Base-by-base conservation (phyloP, 2,329 filamentous ascomycete genomes). In the Berkeleyomyces basicola region DNA sequence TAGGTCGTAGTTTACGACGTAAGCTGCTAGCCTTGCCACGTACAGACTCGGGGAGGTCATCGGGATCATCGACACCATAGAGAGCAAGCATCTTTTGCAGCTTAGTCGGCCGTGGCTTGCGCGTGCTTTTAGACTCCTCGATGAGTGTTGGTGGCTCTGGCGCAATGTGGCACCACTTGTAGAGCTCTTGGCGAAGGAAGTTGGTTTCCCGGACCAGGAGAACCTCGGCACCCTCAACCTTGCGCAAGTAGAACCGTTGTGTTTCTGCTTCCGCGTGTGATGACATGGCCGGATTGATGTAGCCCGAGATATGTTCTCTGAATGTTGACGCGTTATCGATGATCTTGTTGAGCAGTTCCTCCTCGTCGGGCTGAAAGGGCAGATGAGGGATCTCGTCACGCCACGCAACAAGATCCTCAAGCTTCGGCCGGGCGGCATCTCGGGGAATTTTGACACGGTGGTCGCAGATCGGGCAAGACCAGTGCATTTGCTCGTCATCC, bases 401-500 rank as follows among this genome's bases (percentile, higher is more conserved):
- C 83, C 95, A 93, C 1, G 80, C 76, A 65, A 88, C 79, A 14
- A 99, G 78, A 68, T 97, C 91, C 72, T 99, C 93, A 0, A 99
- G 78, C 73, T 96, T 97, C 0, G 93, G 93, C 37, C 93, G 86
- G 31, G 93, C 90, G 33, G 93, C 93, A 77, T 99, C 93, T 55
- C 93, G 88, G 36, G 93, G 93, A 61, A 99, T 97, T 75, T 92
- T 95, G 70, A 96, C 88, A 16, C 93, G 86, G 84, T 91, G 96
- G 72, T 99, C 93, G 71, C 93, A 99, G 66, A 99, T 95, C 0
- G 93, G 93, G 70, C 93, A 99, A 1, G 92, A 97, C 71, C 96
- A 99, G 7, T 63, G 65, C 40, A 65, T 63, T 72, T 95, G 96
- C 71, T 97, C 93, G 66, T 96, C 92, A 70, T 97, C 93, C 74